Evolutionary conservation across 345 rosid genomes (phyloP), one percentile per base, ranked within the genome.

Genomic region (Atalantia buxifolia): DNA sequence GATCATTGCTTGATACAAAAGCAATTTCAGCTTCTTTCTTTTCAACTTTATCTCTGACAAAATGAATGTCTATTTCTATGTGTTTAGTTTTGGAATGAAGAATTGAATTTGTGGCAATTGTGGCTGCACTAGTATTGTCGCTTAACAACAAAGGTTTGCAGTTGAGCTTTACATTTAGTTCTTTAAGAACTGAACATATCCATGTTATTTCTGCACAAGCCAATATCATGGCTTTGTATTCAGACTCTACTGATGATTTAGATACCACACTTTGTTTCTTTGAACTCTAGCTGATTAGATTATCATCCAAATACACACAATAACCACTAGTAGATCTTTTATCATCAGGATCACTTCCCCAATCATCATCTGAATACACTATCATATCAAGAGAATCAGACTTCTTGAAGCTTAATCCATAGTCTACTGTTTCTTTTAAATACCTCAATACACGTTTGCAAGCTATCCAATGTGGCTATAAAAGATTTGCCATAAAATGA

Each of bases 361-460:
- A 60, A 9, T 60, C 2, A 9, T 18, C 30, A 60, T 24, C 2
- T 1, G 3, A 40, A 9, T 40, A 40, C 0, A 9, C 1, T 9
- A 40, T 0, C 1, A 40, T 0, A 40, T 40, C 12, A 1, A 40
- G 3, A 0, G 9, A 40, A 8, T 40, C 12, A 40, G 0, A 9
- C 0, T 10, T 48, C 4, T 25, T 9, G 4, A 9, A 25, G 0
- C 9, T 2, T 8, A 10, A 0, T 9, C 1, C 14, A 1, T n/a
- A 24, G 6, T 25, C 25, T 4, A 9, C 0, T 2, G 64, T 60
- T 2, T n/a, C 14, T 3, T 24, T 60, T 9, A 24, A 6, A 9
- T 60, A 60, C 1, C 30, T 60, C 1, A 0, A 4, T n/a, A 60
- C 9, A 2, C 16, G 0, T 0, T 60, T 24, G 10, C 18, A 60